Evolutionary conservation across 257 asterid species (phyloP), one percentile per base, ranked within the genome.

Genomic region (Ehretia macrophylla): DNA sequence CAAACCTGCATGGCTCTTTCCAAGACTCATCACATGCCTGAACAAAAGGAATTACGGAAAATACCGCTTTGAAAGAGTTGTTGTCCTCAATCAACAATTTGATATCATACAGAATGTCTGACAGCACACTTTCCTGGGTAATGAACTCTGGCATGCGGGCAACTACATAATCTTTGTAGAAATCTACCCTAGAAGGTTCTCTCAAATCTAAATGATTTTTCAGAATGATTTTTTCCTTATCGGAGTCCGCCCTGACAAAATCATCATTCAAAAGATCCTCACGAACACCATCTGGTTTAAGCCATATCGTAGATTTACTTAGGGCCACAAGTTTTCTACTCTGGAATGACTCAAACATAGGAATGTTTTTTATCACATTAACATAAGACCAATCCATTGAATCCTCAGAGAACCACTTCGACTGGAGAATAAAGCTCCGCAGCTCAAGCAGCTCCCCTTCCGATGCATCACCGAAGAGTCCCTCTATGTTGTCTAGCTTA

Each of bases 301-400:
- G 91, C 94, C 95, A 91, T 67, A 84, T 88, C 64, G 73, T 79
- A 51, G 92, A 74, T 73, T 82, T 75, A 72, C 84, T 82, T 68
- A 91, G 68, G 64, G 92, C 75, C 70, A 77, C 77, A 65, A 88
- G 85, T 71, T 77, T 81, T 78, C 96, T 83, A 71, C 84, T 83
- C 83, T 74, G 79, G 75, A 77, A 88, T 38, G 96, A 77, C 78
- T 87, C 98, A 79, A 91, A 91, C 98, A 91, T 88, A 49, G 98
- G 98, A 66, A 91, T 83, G 72, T 67, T 78, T 80, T 81, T 88
- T 66, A 88, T 80, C 56, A 82, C 68, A 69, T 72, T 61, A 58
- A 88, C 71, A 66, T 85, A 95, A 59, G 72, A 71, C 65, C 38
- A 58, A 75, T 66, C 76, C 80, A 87, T 52, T 32, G 66, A 70